These are phyloP conservation scores for Boletus reticulatus DNA, from an alignment of 768 basidiomycete genomes.

Conservation along the genomic window DNA sequence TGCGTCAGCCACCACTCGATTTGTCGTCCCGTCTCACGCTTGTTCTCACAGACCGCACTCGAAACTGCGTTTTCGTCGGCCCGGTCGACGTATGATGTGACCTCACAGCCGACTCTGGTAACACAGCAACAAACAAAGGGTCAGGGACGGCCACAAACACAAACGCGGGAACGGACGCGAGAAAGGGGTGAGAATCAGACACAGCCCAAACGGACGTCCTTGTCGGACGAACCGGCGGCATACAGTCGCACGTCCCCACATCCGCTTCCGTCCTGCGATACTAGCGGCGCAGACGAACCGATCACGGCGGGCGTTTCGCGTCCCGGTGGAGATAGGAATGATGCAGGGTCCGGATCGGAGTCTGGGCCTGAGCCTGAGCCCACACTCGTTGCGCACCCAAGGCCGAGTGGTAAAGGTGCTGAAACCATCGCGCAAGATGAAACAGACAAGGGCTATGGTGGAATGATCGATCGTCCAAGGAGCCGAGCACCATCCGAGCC, in stretches of 20 bases:
- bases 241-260: background rate
- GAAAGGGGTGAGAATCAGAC: constrained; percentile 2
- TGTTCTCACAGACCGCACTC: constrained; percentile 49
- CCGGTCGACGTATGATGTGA: constrained; percentile 71
- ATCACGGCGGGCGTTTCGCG: constrained; percentile 11
- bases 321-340: background rate
- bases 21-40: background rate
- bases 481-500: constrained; percentile 18
- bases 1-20: too few relatives aligned
- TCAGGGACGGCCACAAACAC: background rate
- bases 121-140: constrained; percentile 4
- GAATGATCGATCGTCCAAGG: constrained; percentile 5
- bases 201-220: background rate
- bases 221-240: background rate
- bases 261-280: background rate
- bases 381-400: constrained; percentile 14
- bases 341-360: constrained; percentile 1
- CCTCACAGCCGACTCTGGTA: constrained; percentile 17
- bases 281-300: background rate
- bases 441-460: background rate
- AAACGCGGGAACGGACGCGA: background rate
- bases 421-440: background rate
- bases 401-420: background rate
- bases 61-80: constrained; percentile 66
- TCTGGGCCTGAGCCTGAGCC: constrained; percentile 14